Percentiles rank a stretch among this genome's conserved stretches.
Conservation (phyloP, 108 stramenopile genomes). For the Epipyxis sp. region DNA sequence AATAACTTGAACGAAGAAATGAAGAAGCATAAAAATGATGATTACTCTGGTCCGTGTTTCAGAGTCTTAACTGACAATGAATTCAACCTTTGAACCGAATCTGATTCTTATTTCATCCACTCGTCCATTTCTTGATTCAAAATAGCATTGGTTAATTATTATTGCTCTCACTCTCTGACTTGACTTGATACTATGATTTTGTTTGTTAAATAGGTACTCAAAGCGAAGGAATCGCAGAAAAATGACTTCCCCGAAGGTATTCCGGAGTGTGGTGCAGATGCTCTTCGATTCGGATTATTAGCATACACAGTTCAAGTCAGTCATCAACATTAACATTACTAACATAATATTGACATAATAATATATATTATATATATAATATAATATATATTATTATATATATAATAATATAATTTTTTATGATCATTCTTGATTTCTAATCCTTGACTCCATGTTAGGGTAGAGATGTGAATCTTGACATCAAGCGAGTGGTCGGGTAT, state of each 20-base stretch:
- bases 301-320: conserved; percentile 96
- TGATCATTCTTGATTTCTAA: too few relatives aligned
- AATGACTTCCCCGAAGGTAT: conserved; percentile 94
- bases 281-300: conserved; percentile 93
- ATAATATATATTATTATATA: too few relatives aligned
- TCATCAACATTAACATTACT: too few relatives aligned
- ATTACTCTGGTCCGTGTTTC: conserved; percentile 18
- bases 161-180: background rate
- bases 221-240: conserved; percentile 83
- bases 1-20: background rate
- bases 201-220: background rate
- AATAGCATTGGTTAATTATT: background rate
- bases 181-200: background rate
- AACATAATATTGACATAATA: too few relatives aligned
- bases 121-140: background rate
- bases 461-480: conserved; percentile 95
- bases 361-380: too few relatives aligned
- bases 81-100: conserved; percentile 18
- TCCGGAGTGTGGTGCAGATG: conserved; percentile 97
- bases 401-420: too few relatives aligned
- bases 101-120: background rate
- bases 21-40: background rate
- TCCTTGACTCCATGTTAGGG: too few relatives aligned
- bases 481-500: conserved; percentile 94
- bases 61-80: background rate